phyloP scores from a whole-genome alignment of 176 grass and related monocot species.

The Oryza glumipatula region DNA sequence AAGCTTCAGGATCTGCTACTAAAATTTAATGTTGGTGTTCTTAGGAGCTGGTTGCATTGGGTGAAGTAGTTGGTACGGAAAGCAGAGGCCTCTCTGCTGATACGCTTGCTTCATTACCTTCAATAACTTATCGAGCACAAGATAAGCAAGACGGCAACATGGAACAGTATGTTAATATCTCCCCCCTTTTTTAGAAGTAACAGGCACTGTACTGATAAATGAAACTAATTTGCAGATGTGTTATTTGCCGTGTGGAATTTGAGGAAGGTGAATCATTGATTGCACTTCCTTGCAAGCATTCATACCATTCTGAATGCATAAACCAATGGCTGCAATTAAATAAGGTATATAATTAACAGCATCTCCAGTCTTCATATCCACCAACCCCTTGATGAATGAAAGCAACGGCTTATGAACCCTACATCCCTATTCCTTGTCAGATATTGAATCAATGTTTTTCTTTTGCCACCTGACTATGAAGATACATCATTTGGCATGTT shows the following conservation, averaged over 20 bases:
- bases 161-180: constrained; percentile 68
- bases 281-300: constrained; percentile 87
- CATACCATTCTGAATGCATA: constrained; percentile 92
- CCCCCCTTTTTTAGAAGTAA: background rate
- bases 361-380: background rate
- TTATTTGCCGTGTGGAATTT: constrained; percentile 93
- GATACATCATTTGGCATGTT: background rate
- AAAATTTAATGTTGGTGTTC: constrained; percentile 27
- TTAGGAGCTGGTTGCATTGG: constrained; percentile 90
- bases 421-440: background rate
- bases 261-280: constrained; percentile 85
- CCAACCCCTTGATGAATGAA: background rate
- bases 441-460: background rate
- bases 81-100: constrained; percentile 76
- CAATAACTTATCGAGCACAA: constrained; percentile 67
- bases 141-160: constrained; percentile 72
- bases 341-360: constrained; percentile 56
- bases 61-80: constrained; percentile 87
- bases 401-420: background rate
- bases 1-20: constrained; percentile 2
- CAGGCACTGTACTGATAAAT: constrained; percentile 19
- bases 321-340: constrained; percentile 95
- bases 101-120: constrained; percentile 76
- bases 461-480: background rate
- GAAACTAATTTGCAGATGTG: constrained; percentile 67